Percentiles rank a stretch among this genome's conserved stretches.
These are phyloP conservation scores for Zymoseptoria pseudotritici DNA, from an alignment of 2,329 filamentous ascomycete genomes.

Conservation along the genomic window DNA sequence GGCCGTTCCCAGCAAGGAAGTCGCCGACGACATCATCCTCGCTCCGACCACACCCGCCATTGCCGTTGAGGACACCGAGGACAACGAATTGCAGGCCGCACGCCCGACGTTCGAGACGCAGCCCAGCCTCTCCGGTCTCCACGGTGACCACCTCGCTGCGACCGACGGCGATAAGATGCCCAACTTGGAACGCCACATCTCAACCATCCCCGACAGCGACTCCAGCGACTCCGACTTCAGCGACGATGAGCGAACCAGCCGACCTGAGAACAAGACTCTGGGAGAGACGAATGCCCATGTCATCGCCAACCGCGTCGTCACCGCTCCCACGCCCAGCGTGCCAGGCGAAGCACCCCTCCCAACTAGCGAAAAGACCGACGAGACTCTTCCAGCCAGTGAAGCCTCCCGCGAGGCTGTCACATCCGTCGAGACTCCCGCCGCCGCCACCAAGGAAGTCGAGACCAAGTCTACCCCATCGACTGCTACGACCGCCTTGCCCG, in stretches of 20 bases:
- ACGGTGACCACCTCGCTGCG: constrained; percentile 2
- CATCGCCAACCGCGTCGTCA: constrained; percentile 3
- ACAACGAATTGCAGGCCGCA: background rate
- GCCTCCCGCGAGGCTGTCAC: constrained; percentile 9
- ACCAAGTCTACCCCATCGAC: constrained; percentile 1
- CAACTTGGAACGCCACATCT: constrained; percentile 28
- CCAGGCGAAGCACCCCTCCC: constrained; percentile 4
- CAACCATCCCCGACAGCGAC: constrained; percentile 22
- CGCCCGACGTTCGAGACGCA: constrained; percentile 12
- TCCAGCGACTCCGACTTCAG: constrained; percentile 11
- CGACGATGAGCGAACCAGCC: constrained; percentile 1
- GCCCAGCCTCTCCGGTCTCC: constrained; percentile 5
- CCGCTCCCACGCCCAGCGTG: constrained; percentile 1
- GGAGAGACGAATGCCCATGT: background rate
- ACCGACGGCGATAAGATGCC: constrained; percentile 11
- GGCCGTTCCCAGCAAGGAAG: background rate
- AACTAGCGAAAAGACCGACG: constrained; percentile 1
- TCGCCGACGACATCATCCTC: background rate
- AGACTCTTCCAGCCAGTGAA: constrained; percentile 7
- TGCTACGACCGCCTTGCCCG: constrained; percentile 1
- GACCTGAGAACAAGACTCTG: background rate
- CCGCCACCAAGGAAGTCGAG: background rate
- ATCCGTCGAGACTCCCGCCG: constrained; percentile 4
- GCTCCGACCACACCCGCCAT: constrained; percentile 1
- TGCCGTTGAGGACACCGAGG: constrained; percentile 5